Evolutionary conservation across 768 basidiomycete genomes (phyloP), one percentile per base, ranked within the genome.

Genomic region (Xerocomellus dryophilus): DNA sequence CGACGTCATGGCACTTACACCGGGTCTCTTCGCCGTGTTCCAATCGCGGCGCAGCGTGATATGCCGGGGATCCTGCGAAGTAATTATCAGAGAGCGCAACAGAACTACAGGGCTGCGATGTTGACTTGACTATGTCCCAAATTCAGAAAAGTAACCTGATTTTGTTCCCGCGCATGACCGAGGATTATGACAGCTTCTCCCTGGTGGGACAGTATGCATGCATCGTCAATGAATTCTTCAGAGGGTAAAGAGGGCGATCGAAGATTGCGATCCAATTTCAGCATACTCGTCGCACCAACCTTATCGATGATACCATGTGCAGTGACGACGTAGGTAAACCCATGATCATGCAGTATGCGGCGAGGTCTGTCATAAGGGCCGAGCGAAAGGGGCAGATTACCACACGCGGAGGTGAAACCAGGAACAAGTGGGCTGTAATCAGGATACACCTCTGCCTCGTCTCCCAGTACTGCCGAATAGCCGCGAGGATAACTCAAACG

Each of bases 1-100:
- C 14, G 75, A 38, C n/a, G 75, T 63, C 11, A 80, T 57, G 17
- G 75, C 73, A 47, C 77, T 79, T 25, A 74, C 70, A 4, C 78
- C 80, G 14, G 66, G 60, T 55, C 69, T 76, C 58, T 71, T 78
- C 14, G n/a, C 39, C n/a, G 44, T 53, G 54, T 64, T 69, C 71
- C 68, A 66, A n/a, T 71, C 67, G 40, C 72, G 63, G 35, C 44
- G 50, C 34, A 68, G 62, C 42, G 48, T 44, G 23, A 56, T 43
- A 36, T 40, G 56, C 32, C 15, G 52, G 4, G 39, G 43, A 47
- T 27, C 41, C 66, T 64, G 29, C 34, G 44, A 31, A 41, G 27
- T 20, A 14, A 35, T 14, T 11, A 18, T 64, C 47, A 61, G 57
- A 47, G 21, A 43, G 23, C 12, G 25, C 39, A 15, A 29, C 18